phyloP scores from a whole-genome alignment of 352 stramenopile species.

The Peronospora tabacina region DNA sequence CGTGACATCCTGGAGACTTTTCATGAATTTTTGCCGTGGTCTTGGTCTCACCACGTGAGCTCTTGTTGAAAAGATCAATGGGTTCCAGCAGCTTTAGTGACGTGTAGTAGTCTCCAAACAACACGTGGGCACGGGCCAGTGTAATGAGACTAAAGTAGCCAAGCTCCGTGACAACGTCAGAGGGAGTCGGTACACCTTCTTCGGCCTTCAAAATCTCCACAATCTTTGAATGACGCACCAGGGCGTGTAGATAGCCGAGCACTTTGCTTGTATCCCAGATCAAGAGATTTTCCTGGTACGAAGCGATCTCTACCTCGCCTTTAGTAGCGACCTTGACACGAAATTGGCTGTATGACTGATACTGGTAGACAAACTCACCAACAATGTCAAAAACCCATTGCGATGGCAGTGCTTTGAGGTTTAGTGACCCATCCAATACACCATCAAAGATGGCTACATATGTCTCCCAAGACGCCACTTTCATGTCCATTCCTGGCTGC shows the following conservation, averaged over 20 bases:
- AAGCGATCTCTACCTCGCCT: conserved; percentile 44
- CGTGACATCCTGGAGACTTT: conserved; percentile 87
- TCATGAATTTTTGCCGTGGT: conserved; percentile 79
- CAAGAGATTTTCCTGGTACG: conserved; percentile 70
- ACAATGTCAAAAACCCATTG: conserved; percentile 99
- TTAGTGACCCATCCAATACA: conserved; percentile 79
- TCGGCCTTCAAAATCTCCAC: conserved; percentile 74
- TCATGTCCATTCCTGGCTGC: conserved; percentile 83
- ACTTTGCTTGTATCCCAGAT: conserved; percentile 95
- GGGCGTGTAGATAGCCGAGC: conserved; percentile 91
- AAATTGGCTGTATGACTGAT: conserved; percentile 97
- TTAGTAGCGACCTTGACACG: conserved; percentile 77
- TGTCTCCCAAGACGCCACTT: conserved; percentile 89
- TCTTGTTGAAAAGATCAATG: conserved; percentile 87
- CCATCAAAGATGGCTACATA: conserved; percentile 93
- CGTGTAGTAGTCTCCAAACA: conserved; percentile 95
- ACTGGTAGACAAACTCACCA: conserved; percentile 99
- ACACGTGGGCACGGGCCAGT: conserved; percentile 91
- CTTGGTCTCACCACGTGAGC: conserved; percentile 39
- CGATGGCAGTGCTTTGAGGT: conserved; percentile 83
- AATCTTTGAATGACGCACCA: conserved; percentile 90
- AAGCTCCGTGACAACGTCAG: conserved; percentile 82
- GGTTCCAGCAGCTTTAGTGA: conserved; percentile 89
- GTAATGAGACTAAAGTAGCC: conserved; percentile 95
- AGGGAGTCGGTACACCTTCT: conserved; percentile 37